Evolutionary conservation across 2,329 filamentous ascomycete species (phyloP).

Genomic region (Calonectria hongkongensis): DNA sequence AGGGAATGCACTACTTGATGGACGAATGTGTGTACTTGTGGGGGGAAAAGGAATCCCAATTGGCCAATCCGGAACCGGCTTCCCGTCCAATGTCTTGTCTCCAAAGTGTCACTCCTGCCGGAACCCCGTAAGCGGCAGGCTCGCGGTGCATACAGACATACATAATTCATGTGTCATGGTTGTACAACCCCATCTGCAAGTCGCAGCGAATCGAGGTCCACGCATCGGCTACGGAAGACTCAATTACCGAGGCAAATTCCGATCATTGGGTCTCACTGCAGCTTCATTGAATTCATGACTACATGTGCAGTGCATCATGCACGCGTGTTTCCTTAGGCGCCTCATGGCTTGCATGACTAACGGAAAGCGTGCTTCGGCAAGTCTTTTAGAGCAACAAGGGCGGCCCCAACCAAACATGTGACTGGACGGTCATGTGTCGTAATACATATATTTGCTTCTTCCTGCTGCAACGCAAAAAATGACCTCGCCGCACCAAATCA

Average conservation of each 20-base stretch:
- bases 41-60: not conserved
- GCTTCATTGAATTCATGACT: conserved; percentile 7
- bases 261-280: not conserved
- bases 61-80: not conserved
- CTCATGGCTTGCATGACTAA: not conserved
- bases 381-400: not conserved
- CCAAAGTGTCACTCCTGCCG: not conserved
- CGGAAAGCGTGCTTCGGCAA: not conserved
- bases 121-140: not conserved
- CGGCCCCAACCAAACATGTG: not conserved
- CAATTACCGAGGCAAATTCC: not conserved
- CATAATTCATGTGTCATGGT: not conserved
- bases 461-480: not conserved
- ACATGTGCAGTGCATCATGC: conserved; percentile 1
- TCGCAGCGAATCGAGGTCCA: not conserved
- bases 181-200: not conserved
- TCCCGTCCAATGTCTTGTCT: conserved; percentile 5
- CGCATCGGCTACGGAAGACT: not conserved
- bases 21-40: too few relatives aligned
- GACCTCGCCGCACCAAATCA: conserved; percentile 31
- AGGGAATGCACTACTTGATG: too few relatives aligned
- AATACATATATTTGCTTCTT: not conserved
- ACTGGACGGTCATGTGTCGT: not conserved
- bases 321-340: not conserved
- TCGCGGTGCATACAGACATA: not conserved